Evolutionary conservation across 306 rosid genomes (phyloP).

Genomic region (Cyamopsis tetragonoloba): DNA sequence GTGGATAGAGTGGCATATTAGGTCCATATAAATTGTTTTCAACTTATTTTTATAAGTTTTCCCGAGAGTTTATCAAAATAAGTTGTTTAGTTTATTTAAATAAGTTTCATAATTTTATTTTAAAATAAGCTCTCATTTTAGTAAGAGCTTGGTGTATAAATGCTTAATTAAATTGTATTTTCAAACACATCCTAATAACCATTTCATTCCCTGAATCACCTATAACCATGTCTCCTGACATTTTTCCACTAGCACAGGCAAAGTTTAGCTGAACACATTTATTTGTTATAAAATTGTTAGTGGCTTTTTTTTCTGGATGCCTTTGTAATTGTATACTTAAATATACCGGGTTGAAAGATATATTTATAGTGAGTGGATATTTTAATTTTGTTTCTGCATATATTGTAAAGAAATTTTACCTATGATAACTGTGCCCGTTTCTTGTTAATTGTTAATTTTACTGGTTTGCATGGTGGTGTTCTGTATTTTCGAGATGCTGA

Average conservation of each 20-base stretch:
- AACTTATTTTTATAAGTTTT: no score
- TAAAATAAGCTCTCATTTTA: no score
- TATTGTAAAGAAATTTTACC: not conserved
- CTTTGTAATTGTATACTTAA: not conserved
- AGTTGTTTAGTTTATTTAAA: no score
- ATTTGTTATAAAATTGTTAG: not conserved
- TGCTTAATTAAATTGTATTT: no score
- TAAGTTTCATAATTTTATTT: no score
- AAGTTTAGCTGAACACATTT: not conserved
- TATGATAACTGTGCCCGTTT: not conserved
- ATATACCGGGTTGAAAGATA: not conserved
- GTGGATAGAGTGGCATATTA: no score
- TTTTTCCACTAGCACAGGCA: no score
- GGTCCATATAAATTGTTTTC: no score
- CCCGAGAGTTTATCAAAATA: no score
- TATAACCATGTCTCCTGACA: not conserved
- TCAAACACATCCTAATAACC: no score
- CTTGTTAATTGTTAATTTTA: not conserved
- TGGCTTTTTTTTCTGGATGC: not conserved
- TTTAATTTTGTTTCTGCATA: not conserved
- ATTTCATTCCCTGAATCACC: no score
- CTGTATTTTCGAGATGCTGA: slow-evolving; percentile 11
- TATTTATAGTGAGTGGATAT: not conserved
- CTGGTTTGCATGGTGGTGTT: not conserved
- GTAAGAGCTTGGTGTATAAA: no score